Base-by-base conservation (phyloP, 768 basidiomycete species). In the Mrakia gelida region DNA sequence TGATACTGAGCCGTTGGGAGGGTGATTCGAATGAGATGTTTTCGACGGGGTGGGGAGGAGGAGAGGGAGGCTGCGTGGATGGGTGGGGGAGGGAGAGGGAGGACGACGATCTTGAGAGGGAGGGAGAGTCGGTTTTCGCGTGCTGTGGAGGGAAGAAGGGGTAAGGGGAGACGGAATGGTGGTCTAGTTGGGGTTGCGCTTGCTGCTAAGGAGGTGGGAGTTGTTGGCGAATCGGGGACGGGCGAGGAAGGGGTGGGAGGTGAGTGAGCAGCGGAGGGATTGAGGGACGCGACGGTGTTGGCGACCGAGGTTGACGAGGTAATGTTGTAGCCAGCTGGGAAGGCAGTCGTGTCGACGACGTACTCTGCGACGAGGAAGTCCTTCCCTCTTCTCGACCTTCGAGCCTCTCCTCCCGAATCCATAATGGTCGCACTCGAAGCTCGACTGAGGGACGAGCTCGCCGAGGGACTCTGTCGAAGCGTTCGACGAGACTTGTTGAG, bases 1-100 rank as follows among this genome's bases (percentile, higher is more conserved):
- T 90, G 88, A 82, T 90, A 93, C 79, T 91, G 91, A 28, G 92
- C 90, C 2, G 93, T 96, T 3, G 95, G 95, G 26, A 97, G 84
- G 56, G 88, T 89, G 73, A 98, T 81, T 71, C 92, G 87, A 21
- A 98, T 80, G 67, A 97, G 84, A 84, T 97, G 94, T 65, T 93
- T 88, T 3, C 87, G 49, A 28, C 77, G 87, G 11, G 88, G 86
- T 49, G 84, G 84, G 67, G 86, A 87, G 54, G 92, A 82, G 18
- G 83, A 81, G 0, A 93, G 92, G 81, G 92, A 92, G 59, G 81
- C 84, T 28, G 85, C 85, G 76, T 84, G 80, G 77, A 93, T 85
- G 16, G 93, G 89, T 30, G 93, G 94, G 2, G 90, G 89, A 0
- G 95, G 93, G 74, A 96, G 88, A 0, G 91, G 91, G 82, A 92